phyloP scores from a whole-genome alignment of 441 rosid genomes.

The Adansonia madagascariensis region DNA sequence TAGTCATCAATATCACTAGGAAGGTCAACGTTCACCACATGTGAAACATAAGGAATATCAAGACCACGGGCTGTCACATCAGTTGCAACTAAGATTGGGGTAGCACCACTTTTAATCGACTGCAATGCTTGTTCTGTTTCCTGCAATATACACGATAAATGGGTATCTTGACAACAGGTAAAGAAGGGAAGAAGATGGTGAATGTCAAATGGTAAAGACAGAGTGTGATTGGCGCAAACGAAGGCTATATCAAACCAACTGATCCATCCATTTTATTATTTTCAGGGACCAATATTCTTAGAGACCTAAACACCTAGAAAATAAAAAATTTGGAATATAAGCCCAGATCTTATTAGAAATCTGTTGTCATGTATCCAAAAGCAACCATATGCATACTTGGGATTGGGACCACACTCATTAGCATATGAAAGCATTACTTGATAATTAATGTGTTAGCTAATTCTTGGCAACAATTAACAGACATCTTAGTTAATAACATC shows the following conservation, averaged over 20 bases:
- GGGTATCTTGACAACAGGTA: background rate
- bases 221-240: background rate
- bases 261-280: background rate
- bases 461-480: background rate
- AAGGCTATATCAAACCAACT: background rate
- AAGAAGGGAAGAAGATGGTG: background rate
- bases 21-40: conserved; percentile 89
- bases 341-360: background rate
- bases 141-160: conserved; percentile 43
- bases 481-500: background rate
- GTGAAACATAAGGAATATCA: conserved; percentile 92
- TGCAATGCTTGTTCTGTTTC: conserved; percentile 90
- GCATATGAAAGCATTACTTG: background rate
- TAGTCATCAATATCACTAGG: conserved; percentile 96
- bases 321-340: background rate
- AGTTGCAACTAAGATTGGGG: conserved; percentile 91
- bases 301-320: background rate
- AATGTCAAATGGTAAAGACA: background rate
- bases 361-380: background rate
- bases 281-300: background rate
- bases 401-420: background rate
- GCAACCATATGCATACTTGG: background rate
- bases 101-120: conserved; percentile 80
- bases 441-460: background rate
- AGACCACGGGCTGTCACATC: conserved; percentile 98